These are phyloP conservation scores for Aphanomyces cochlioides DNA, from an alignment of 352 stramenopile species.

Conservation along the genomic window DNA sequence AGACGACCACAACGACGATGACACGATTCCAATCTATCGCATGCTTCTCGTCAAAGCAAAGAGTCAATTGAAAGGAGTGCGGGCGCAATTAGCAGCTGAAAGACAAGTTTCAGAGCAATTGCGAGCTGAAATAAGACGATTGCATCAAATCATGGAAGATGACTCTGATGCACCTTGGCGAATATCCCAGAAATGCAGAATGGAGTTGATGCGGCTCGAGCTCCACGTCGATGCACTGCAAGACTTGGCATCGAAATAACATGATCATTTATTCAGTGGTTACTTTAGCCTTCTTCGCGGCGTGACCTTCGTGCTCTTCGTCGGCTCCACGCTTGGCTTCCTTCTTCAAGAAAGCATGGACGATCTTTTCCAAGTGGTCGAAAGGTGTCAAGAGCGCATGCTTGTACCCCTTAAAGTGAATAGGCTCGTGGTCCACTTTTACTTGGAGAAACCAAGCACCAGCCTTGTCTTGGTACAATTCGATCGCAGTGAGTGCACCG, in stretches of 20 bases:
- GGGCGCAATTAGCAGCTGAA: conserved; percentile 17
- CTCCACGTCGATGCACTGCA: too few relatives aligned
- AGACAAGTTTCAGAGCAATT: conserved; percentile 15
- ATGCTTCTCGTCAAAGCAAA: conserved; percentile 18
- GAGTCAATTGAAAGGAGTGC: conserved; percentile 16
- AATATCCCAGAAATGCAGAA: too few relatives aligned
- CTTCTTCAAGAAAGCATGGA: conserved; percentile 43
- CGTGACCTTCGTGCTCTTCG: neutral
- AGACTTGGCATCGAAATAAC: too few relatives aligned
- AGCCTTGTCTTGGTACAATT: conserved; percentile 47
- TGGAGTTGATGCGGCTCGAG: too few relatives aligned
- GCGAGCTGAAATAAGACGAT: neutral
- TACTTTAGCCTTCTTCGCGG: conserved; percentile 24
- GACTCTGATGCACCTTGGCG: neutral
- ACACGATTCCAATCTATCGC: conserved; percentile 15
- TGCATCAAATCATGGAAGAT: neutral
- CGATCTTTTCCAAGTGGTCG: conserved; percentile 46
- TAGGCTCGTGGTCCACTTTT: conserved; percentile 50
- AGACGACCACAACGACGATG: neutral
- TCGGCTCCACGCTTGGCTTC: neutral
- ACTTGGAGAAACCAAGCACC: conserved; percentile 47
- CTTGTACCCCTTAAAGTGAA: conserved; percentile 49
- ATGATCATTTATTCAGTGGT: too few relatives aligned
- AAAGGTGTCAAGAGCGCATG: conserved; percentile 50
- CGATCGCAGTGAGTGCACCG: conserved; percentile 68